Percentiles rank a stretch among this genome's conserved stretches.
Conservation (phyloP, 495 filamentous ascomycete genomes). For the Daldinia concentrica region DNA sequence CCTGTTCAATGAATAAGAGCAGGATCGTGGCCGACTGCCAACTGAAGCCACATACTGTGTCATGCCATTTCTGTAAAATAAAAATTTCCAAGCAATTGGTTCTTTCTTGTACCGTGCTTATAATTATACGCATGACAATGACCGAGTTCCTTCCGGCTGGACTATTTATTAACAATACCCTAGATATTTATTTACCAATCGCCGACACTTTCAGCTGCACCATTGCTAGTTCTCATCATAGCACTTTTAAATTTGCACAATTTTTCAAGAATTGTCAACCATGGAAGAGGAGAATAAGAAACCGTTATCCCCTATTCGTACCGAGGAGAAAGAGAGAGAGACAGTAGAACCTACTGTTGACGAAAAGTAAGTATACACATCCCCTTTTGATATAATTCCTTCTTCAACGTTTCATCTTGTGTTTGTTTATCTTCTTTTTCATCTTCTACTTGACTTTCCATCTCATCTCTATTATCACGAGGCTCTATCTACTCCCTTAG, state of each 20-base stretch:
- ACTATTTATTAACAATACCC: background rate
- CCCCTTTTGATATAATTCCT: too few species aligned
- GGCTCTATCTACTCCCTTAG: background rate
- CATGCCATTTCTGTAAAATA: background rate
- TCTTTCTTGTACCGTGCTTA: background rate
- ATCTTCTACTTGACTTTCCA: background rate
- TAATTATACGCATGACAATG: background rate
- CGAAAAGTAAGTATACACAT: conserved; percentile 20
- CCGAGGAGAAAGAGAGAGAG: conserved; percentile 1
- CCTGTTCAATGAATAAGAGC: background rate
- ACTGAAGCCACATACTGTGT: background rate
- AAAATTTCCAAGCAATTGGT: background rate
- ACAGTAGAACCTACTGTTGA: conserved; percentile 1
- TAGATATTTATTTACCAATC: background rate
- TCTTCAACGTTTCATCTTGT: background rate
- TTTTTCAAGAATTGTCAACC: too few species aligned
- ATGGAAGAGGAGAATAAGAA: conserved; percentile 16
- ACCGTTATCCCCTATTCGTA: background rate
- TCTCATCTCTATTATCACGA: background rate
- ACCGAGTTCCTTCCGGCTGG: background rate
- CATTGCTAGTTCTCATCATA: background rate
- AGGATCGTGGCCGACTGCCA: background rate
- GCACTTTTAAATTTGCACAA: background rate
- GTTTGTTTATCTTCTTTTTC: background rate
- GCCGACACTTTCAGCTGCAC: background rate